Evolutionary conservation across 1,284 basidiomycete species (phyloP).

Genomic region (Pseudozyma sp.): DNA sequence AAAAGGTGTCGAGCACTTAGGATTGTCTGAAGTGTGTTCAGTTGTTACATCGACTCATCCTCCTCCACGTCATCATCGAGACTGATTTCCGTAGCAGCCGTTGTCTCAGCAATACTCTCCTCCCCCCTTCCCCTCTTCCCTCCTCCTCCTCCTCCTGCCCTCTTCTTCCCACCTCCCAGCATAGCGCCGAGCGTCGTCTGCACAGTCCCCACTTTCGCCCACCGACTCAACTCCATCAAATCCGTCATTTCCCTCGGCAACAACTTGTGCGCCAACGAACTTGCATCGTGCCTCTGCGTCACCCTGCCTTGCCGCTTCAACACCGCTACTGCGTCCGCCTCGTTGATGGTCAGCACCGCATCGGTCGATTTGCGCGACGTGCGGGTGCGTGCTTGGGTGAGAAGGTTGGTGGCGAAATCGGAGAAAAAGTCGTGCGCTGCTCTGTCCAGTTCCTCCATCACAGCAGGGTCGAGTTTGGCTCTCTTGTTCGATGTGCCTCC

Average conservation of each 20-base stretch:
- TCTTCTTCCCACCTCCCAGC: slow-evolving; percentile 4
- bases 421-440: slow-evolving; percentile 44
- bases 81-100: background rate
- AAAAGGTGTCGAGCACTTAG: no score
- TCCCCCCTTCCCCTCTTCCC: background rate
- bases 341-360: slow-evolving; percentile 23
- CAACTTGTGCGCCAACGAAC: slow-evolving; percentile 34
- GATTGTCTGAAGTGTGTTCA: no score
- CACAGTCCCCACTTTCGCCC: slow-evolving; percentile 36
- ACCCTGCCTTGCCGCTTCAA: slow-evolving; percentile 47
- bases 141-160: background rate
- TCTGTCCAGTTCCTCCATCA: slow-evolving; percentile 41
- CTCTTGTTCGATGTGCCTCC: slow-evolving; percentile 7
- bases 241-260: slow-evolving; percentile 47
- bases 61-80: background rate
- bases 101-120: slow-evolving; percentile 7
- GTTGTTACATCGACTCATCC: background rate
- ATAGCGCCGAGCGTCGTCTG: slow-evolving; percentile 37
- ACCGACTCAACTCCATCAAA: slow-evolving; percentile 44
- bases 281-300: slow-evolving; percentile 32
- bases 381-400: slow-evolving; percentile 24
- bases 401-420: slow-evolving; percentile 27
- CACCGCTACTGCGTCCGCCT: slow-evolving; percentile 39
- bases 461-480: slow-evolving; percentile 30
- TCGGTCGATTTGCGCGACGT: background rate